phyloP scores from a whole-genome alignment of 1,284 basidiomycete genomes.

The Peniophora sp. region DNA sequence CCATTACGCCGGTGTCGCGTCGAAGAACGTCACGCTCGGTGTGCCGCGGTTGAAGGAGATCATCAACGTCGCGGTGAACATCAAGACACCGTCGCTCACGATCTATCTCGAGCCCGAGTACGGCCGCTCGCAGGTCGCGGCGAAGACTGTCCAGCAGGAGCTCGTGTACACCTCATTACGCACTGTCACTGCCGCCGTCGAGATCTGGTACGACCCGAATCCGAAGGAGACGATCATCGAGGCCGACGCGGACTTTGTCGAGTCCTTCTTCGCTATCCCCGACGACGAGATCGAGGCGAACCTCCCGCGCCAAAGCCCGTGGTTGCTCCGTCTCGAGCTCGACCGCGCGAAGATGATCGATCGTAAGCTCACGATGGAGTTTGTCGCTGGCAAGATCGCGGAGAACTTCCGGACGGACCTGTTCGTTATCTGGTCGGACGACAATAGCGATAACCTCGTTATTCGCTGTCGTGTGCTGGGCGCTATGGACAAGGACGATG shows the following conservation, averaged over 20 bases:
- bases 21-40: constrained; percentile 97
- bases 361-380: constrained; percentile 92
- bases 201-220: constrained; percentile 98
- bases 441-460: constrained; percentile 95
- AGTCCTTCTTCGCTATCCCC: constrained; percentile 99
- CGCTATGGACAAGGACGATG: constrained; percentile 86
- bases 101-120: constrained; percentile 82
- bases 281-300: constrained; percentile 94
- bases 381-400: constrained; percentile 90
- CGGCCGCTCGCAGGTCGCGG: constrained; percentile 51
- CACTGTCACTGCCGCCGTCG: constrained; percentile 91
- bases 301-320: constrained; percentile 89
- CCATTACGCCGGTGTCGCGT: constrained; percentile 98
- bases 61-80: constrained; percentile 97
- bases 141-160: constrained; percentile 89
- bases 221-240: constrained; percentile 91
- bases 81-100: constrained; percentile 94
- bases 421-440: constrained; percentile 98
- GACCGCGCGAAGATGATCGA: constrained; percentile 98
- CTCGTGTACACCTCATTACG: constrained; percentile 92
- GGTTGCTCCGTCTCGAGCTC: constrained; percentile 94
- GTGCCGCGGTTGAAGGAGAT: constrained; percentile 97
- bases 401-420: constrained; percentile 95
- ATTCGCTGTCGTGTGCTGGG: constrained; percentile 94
- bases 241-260: constrained; percentile 93